These are phyloP conservation scores for Cytidiella melzeri DNA, from an alignment of 768 basidiomycete species.

Conservation along the genomic window DNA sequence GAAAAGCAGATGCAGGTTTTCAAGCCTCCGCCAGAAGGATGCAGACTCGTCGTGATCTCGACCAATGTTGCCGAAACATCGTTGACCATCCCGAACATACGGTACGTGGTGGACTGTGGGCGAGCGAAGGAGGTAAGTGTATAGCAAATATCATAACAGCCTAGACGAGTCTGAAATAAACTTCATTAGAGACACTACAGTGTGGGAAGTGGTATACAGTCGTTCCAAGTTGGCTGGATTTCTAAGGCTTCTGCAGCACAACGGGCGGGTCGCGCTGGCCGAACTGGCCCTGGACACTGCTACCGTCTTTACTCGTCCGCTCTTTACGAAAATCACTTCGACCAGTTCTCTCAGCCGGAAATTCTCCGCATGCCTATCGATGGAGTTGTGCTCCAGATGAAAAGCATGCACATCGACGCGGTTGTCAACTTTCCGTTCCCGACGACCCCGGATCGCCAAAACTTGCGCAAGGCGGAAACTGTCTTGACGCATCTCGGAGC, in stretches of 20 bases:
- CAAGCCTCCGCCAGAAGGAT: constrained; percentile 68
- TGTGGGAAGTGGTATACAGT: constrained; percentile 72
- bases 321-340: constrained; percentile 89
- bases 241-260: constrained; percentile 95
- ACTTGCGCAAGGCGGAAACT: constrained; percentile 76
- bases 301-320: constrained; percentile 96
- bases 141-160: too few species aligned
- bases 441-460: constrained; percentile 79
- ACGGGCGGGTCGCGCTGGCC: constrained; percentile 92
- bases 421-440: constrained; percentile 98
- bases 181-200: constrained; percentile 73
- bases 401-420: constrained; percentile 96
- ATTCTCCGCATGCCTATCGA: constrained; percentile 95
- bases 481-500: constrained; percentile 81
- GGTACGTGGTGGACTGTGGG: constrained; percentile 96
- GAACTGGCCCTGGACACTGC: constrained; percentile 97
- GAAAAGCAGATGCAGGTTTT: constrained; percentile 97
- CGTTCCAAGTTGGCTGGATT: constrained; percentile 90
- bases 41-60: constrained; percentile 87
- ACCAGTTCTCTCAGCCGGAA: constrained; percentile 82
- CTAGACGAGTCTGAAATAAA: too few species aligned
- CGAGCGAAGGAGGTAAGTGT: constrained; percentile 80
- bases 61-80: constrained; percentile 98
- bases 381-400: constrained; percentile 96
- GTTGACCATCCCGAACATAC: constrained; percentile 92